Evolutionary conservation across 495 filamentous ascomycete species (phyloP), one percentile per base, ranked within the genome.

Genomic region (Podospora pseudocomata): DNA sequence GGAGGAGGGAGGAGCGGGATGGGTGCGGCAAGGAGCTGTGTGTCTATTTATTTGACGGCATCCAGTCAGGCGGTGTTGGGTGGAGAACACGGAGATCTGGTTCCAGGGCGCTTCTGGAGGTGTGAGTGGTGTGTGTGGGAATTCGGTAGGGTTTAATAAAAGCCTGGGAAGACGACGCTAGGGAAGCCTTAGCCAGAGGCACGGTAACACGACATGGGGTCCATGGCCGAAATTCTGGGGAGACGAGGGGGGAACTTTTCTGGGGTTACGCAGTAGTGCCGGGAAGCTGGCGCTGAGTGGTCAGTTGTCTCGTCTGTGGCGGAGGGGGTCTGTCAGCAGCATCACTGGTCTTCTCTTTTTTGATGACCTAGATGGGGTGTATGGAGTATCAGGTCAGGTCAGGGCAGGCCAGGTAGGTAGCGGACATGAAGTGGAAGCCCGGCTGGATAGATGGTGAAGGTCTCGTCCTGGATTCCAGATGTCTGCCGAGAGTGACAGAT

Each of bases 31-130:
- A 60, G 68, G 67, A 64, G 70, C 65, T 65, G 57, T 34, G 65
- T 75, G 68, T 72, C 44, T 75, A 67, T 75, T 70, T 73, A 71
- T 74, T 68, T 65, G 65, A 70, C 16, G 67, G 62, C 56, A 69
- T 56, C 74, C 74, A 74, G 70, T 67, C 70, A 65, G 74, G 65
- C 74, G 74, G 74, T 74, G 74, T 67, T 68, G 53, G 55, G 74
- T 72, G 72, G 72, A 72, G 73, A 67, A 70, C 53, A 66, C 56
- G 68, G 69, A 61, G 74, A 72, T 72, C 70, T 74, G 32, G 70
- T 69, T 65, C 62, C 61, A 70, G 39, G 66, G 44, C 56, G 67
- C 61, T 63, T 28, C 32, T 16, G 58, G 60, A 57, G 60, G 16
- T 49, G 60, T 58, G 28, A 32, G 7, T 7, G 0, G 18, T 64